Percentiles rank a stretch among this genome's conserved stretches.
Conservation (phyloP, 2,329 filamentous ascomycete genomes). For the Fusarium sacchari region DNA sequence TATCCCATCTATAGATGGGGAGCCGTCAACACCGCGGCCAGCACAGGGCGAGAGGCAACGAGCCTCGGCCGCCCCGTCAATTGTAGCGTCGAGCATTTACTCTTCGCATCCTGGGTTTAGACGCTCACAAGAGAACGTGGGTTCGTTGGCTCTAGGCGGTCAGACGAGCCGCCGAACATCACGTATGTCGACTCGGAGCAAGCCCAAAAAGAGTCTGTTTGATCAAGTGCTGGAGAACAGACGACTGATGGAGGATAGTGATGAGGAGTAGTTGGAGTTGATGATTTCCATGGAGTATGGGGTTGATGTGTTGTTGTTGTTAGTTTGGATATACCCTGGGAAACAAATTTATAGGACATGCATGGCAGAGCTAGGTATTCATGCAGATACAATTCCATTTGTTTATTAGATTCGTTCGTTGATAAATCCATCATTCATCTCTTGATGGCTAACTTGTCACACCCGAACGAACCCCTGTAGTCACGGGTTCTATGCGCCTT, state of each 20-base stretch:
- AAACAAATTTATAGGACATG: background rate
- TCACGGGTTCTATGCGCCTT: background rate
- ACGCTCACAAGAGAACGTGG: constrained; percentile 2
- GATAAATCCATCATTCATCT: background rate
- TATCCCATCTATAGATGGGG: background rate
- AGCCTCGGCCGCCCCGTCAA: background rate
- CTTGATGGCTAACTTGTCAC: background rate
- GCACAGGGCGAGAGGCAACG: background rate
- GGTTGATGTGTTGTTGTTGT: background rate
- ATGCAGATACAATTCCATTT: constrained; percentile 8
- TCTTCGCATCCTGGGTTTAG: constrained; percentile 30
- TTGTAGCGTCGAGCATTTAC: constrained; percentile 34
- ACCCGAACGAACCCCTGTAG: background rate
- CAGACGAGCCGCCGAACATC: background rate
- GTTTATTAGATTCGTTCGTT: background rate
- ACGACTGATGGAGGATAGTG: background rate
- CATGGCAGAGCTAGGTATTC: background rate
- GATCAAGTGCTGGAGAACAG: background rate
- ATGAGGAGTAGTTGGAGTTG: constrained; percentile 2
- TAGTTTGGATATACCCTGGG: constrained; percentile 21
- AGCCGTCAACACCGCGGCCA: background rate
- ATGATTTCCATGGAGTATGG: background rate
- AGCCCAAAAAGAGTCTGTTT: background rate
- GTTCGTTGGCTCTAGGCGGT: background rate
- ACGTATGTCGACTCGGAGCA: background rate